These are phyloP conservation scores for Phytophthora tentaculata DNA, from an alignment of 352 stramenopile species.

Conservation along the genomic window DNA sequence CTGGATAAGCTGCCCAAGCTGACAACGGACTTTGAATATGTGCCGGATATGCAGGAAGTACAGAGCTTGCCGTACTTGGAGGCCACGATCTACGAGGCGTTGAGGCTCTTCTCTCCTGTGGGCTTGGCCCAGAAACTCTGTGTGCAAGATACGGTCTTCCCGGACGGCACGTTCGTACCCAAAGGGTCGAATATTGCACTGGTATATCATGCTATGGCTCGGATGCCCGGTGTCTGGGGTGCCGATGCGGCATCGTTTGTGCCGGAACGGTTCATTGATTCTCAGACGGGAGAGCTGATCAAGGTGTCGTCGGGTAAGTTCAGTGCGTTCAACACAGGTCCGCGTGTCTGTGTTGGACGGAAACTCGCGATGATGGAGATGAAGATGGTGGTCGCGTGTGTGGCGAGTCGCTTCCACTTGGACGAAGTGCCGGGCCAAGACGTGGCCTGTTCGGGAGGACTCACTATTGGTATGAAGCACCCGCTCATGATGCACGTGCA, in stretches of 20 bases:
- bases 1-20: constrained; percentile 34
- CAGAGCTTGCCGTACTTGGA: constrained; percentile 38
- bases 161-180: constrained; percentile 53
- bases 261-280: constrained; percentile 51
- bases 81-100: constrained; percentile 46
- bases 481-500: constrained; percentile 40
- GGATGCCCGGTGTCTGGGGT: constrained; percentile 48
- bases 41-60: constrained; percentile 38
- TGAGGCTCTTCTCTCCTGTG: constrained; percentile 55
- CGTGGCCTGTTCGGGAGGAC: constrained; percentile 45
- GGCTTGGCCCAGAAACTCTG: constrained; percentile 41
- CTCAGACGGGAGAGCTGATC: constrained; percentile 32
- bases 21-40: constrained; percentile 19
- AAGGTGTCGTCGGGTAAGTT: constrained; percentile 42
- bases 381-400: constrained; percentile 59
- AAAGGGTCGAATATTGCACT: constrained; percentile 46
- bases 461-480: constrained; percentile 61
- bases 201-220: constrained; percentile 45
- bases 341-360: constrained; percentile 35
- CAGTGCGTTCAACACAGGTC: constrained; percentile 44
- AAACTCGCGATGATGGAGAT: constrained; percentile 84
- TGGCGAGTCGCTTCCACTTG: constrained; percentile 65
- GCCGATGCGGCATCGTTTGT: constrained; percentile 42
- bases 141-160: constrained; percentile 45
- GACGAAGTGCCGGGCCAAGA: constrained; percentile 39